phyloP scores from a whole-genome alignment of 345 rosid genomes.

The Adansonia digitata region DNA sequence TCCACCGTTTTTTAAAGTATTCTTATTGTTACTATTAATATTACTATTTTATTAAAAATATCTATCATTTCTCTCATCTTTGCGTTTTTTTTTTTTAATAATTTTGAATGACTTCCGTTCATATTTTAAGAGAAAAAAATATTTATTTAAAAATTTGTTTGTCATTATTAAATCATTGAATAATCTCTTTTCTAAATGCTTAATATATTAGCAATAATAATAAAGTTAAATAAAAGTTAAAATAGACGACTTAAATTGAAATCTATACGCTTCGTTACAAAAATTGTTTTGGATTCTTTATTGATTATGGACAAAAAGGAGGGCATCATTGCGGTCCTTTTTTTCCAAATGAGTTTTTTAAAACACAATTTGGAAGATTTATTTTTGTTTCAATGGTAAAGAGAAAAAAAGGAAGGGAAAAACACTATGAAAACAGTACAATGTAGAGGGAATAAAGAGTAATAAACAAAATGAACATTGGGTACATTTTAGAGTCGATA shows the following conservation, averaged over 20 bases:
- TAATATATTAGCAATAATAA: background rate
- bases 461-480: background rate
- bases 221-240: background rate
- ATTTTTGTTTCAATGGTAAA: background rate
- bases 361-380: background rate
- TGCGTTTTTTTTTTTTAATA: too few species aligned
- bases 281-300: too few species aligned
- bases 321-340: background rate
- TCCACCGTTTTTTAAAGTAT: too few species aligned
- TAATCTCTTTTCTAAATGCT: background rate
- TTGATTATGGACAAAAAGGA: background rate
- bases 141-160: background rate
- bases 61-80: background rate
- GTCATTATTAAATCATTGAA: background rate
- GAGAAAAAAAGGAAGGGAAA: background rate
- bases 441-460: background rate
- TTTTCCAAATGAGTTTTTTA: background rate
- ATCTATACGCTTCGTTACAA: background rate
- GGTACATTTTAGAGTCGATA: background rate
- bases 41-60: too few species aligned
- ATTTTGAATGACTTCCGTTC: too few species aligned
- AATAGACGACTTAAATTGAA: background rate
- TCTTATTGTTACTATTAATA: too few species aligned
- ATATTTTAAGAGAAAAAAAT: too few species aligned
- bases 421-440: background rate